These are phyloP conservation scores for Leccinellum luteum DNA, from an alignment of 768 basidiomycete genomes.

Conservation along the genomic window DNA sequence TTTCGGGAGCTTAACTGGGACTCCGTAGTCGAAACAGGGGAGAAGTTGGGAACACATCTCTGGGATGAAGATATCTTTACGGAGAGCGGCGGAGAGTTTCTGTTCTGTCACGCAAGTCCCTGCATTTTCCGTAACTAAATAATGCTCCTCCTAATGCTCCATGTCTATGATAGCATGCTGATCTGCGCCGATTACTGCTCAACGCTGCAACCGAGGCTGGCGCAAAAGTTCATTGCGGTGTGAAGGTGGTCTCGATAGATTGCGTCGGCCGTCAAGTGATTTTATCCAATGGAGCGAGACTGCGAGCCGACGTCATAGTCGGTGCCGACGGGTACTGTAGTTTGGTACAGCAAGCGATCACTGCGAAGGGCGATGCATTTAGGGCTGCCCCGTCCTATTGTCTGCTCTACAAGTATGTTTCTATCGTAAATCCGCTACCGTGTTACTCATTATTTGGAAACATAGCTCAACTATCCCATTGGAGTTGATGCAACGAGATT, in stretches of 20 bases:
- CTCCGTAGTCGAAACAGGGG: slow-evolving; percentile 42
- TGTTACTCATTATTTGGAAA: background rate
- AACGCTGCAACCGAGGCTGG: slow-evolving; percentile 47
- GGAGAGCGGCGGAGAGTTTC: slow-evolving; percentile 49
- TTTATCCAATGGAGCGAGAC: slow-evolving; percentile 40
- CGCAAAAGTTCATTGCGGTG: slow-evolving; percentile 44
- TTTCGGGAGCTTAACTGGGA: slow-evolving; percentile 5
- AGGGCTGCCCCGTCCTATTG: slow-evolving; percentile 22
- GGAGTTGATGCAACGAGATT: slow-evolving; percentile 39
- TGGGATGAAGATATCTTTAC: slow-evolving; percentile 47
- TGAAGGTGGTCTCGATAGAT: slow-evolving; percentile 37
- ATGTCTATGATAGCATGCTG: slow-evolving; percentile 41
- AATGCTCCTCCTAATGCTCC: slow-evolving; percentile 1
- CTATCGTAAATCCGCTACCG: background rate
- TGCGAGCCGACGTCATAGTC: slow-evolving; percentile 53
- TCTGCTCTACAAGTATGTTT: slow-evolving; percentile 45
- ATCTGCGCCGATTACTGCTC: slow-evolving; percentile 47
- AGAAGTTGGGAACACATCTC: slow-evolving; percentile 42
- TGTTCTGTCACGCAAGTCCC: slow-evolving; percentile 44
- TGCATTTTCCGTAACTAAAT: background rate
- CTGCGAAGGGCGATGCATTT: slow-evolving; percentile 31
- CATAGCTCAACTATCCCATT: slow-evolving; percentile 42
- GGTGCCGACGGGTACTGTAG: slow-evolving; percentile 60
- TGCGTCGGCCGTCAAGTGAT: slow-evolving; percentile 34
- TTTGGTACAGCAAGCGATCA: slow-evolving; percentile 34